Evolutionary conservation across 108 stramenopile genomes (phyloP).

Genomic region (Skeletonema grethae): DNA sequence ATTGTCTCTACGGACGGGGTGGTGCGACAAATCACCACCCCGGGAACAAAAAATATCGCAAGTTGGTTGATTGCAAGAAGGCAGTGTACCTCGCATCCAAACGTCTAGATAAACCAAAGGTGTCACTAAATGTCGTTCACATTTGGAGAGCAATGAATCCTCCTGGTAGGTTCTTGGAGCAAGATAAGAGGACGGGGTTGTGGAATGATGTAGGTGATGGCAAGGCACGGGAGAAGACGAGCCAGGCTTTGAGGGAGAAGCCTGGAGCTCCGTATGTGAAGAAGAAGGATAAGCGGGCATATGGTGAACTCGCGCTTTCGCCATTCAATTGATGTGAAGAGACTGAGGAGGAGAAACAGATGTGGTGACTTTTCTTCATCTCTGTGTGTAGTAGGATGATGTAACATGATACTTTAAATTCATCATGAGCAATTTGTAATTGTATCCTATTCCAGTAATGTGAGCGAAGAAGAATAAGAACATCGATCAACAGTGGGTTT

Average conservation of each 20-base stretch:
- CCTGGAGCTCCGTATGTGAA: background rate
- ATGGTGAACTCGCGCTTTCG: too few relatives aligned
- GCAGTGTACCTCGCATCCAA: background rate
- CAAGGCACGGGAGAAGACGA: constrained; percentile 74
- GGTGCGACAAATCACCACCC: constrained; percentile 4
- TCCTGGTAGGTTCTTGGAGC: constrained; percentile 33
- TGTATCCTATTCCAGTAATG: background rate
- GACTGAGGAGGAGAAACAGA: too few relatives aligned
- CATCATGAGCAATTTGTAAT: background rate
- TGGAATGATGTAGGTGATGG: constrained; percentile 33
- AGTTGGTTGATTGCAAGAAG: constrained; percentile 2
- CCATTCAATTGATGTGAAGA: too few relatives aligned
- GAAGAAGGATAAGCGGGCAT: background rate
- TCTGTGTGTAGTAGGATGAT: background rate
- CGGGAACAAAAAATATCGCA: constrained; percentile 4
- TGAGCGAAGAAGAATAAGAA: background rate
- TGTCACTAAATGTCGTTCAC: background rate
- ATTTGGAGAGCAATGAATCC: constrained; percentile 13
- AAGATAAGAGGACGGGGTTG: constrained; percentile 13
- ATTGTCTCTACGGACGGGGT: constrained; percentile 4
- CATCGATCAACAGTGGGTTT: background rate
- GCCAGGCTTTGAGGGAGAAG: constrained; percentile 76
- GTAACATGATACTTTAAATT: background rate
- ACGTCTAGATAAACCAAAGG: background rate
- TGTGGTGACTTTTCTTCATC: background rate